Percentiles rank a stretch among this genome's conserved stretches.
phyloP scores from a whole-genome alignment of 2,329 filamentous ascomycete species.

The Paracoccidioides brasiliensis region DNA sequence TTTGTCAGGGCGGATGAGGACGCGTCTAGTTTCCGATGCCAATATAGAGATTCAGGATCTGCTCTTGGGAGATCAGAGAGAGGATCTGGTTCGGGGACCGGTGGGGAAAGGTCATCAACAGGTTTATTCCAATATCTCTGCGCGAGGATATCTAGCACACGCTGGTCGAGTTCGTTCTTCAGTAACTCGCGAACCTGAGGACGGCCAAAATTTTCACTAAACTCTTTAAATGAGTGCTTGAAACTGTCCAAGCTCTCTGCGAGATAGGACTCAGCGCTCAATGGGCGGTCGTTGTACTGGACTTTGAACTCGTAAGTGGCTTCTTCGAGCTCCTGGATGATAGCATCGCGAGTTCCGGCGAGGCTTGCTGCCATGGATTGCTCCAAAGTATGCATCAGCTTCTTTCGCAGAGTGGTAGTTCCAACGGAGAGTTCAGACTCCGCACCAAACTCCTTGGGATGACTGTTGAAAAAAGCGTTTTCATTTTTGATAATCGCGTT shows the following conservation, averaged over 20 bases:
- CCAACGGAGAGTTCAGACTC: slow-evolving; percentile 64
- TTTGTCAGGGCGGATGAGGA: slow-evolving; percentile 85
- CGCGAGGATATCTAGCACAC: slow-evolving; percentile 82
- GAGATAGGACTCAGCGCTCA: slow-evolving; percentile 92
- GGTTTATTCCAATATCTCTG: slow-evolving; percentile 97
- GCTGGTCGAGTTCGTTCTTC: slow-evolving; percentile 86
- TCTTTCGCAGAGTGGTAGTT: slow-evolving; percentile 77
- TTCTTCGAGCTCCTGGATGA: slow-evolving; percentile 89
- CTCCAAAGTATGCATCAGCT: slow-evolving; percentile 92
- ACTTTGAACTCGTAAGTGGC: slow-evolving; percentile 98
- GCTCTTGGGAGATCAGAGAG: slow-evolving; percentile 71
- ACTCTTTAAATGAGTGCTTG: slow-evolving; percentile 95
- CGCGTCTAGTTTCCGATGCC: slow-evolving; percentile 88
- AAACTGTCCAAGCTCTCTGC: slow-evolving; percentile 91
- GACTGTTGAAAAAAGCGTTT: slow-evolving; percentile 68
- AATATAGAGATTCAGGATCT: slow-evolving; percentile 73
- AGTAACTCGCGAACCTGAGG: slow-evolving; percentile 79
- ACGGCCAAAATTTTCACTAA: slow-evolving; percentile 78
- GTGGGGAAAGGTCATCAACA: slow-evolving; percentile 62
- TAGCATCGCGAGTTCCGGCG: slow-evolving; percentile 78
- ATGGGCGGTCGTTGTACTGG: slow-evolving; percentile 90
- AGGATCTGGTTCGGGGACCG: slow-evolving; percentile 55
- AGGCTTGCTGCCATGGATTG: slow-evolving; percentile 93
- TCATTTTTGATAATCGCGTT: slow-evolving; percentile 79
- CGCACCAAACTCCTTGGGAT: slow-evolving; percentile 66